phyloP scores from a whole-genome alignment of 2,329 filamentous ascomycete species.

The Curvularia eragrostidis region DNA sequence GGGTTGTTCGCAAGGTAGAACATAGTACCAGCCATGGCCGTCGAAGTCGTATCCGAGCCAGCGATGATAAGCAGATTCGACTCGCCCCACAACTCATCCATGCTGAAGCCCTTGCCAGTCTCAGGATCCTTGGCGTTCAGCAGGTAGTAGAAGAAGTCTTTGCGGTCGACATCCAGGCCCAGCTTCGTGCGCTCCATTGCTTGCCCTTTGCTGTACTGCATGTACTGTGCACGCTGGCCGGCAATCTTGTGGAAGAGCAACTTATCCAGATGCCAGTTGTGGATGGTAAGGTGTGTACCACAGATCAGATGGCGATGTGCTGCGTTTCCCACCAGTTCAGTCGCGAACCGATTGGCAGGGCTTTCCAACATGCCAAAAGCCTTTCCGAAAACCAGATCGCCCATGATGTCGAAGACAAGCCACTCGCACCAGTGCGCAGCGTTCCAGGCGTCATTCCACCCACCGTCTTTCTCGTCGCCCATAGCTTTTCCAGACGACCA shows the following conservation, averaged over 20 bases:
- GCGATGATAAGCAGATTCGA: constrained; percentile 59
- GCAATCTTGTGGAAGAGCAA: constrained; percentile 55
- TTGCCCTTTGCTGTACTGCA: constrained; percentile 54
- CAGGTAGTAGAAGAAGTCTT: constrained; percentile 59
- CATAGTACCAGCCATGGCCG: constrained; percentile 51
- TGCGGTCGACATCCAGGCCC: constrained; percentile 50
- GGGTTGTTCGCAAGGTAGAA: constrained; percentile 56
- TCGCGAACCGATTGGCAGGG: constrained; percentile 51
- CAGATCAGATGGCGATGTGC: constrained; percentile 55
- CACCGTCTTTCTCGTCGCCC: constrained; percentile 30
- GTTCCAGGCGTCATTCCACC: constrained; percentile 54
- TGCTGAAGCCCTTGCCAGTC: constrained; percentile 53
- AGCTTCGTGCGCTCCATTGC: constrained; percentile 53
- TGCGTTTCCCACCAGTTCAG: constrained; percentile 52
- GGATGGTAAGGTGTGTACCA: constrained; percentile 54
- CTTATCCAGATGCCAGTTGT: constrained; percentile 54
- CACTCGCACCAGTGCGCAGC: constrained; percentile 55
- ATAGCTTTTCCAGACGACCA: constrained; percentile 10
- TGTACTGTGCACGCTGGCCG: constrained; percentile 50
- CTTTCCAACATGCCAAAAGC: constrained; percentile 54
- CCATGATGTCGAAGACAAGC: constrained; percentile 61
- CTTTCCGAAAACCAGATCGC: constrained; percentile 56
- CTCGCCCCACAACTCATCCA: constrained; percentile 58
- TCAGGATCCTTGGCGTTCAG: constrained; percentile 56
- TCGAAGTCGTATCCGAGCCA: constrained; percentile 56